Base-by-base conservation (phyloP, 176 grass and related monocot genomes). In the Oryza glaberrima region DNA sequence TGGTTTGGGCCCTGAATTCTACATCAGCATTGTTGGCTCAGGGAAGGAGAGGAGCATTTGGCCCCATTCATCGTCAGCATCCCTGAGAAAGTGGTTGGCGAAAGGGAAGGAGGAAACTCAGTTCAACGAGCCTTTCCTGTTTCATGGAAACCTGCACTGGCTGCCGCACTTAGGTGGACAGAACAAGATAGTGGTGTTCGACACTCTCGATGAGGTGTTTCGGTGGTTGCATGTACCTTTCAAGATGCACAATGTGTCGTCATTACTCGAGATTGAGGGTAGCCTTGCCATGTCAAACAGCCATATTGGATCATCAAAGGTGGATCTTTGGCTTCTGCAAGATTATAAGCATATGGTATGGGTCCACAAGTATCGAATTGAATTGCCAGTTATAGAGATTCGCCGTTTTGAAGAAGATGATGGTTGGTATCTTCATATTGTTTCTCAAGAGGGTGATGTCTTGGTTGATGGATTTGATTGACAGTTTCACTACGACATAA, bases 251-350 rank as follows among this genome's bases (percentile, higher is more conserved):
- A 4, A 9, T 56, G 15, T 32, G 49, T 34, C 5, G 3, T 73
- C 28, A 23, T 51, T 86, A 28, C 76, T 80, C 51, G 84, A 86
- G 76, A 16, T 79, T 36, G 68, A 86, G 41, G 84, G 56, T 26
- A 51, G 6, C 11, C 76, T 86, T 7, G 69, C 76, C 56, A 36
- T 79, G 56, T 86, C 84, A 17, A 51, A 20, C 32, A 86, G 84
- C 9, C 34, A 40, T 67, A n/a, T 32, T 35, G 43, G 23, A 3
- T 35, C 41, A 15, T 74, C 84, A 51, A 54, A 74, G 13, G 69
- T 80, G 28, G 22, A 86, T 73, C 69, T 86, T 67, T 86, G 84
- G 84, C 30, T 74, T 80, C 77, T 86, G 34, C 69, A 20, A 70
- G 84, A 86, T 14, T 74, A 80, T 44, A 67, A 41, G 44, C 7